Percentiles rank a stretch among this genome's conserved stretches.
Conservation (phyloP, 805 yeast species). For the Suhomyces xylopsoci region DNA sequence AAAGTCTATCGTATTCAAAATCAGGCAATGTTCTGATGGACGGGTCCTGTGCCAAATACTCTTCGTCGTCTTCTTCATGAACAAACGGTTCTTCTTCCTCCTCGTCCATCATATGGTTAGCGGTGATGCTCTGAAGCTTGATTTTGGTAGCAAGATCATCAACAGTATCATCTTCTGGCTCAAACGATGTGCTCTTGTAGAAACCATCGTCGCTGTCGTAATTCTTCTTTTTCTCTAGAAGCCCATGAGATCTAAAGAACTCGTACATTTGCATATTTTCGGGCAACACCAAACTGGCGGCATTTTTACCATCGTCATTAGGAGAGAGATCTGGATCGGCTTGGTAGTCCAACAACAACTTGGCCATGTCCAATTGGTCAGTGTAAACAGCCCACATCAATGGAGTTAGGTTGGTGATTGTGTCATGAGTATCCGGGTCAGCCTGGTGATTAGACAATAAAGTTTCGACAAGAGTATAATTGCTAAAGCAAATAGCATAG, state of each 20-base stretch:
- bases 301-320: conserved; percentile 40
- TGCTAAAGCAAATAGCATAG: conserved; percentile 55
- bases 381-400: conserved; percentile 84
- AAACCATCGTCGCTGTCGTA: conserved; percentile 9
- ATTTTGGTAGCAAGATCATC: conserved; percentile 35
- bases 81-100: conserved; percentile 18
- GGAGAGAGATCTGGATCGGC: conserved; percentile 55
- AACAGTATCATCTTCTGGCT: conserved; percentile 11
- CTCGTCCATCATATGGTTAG: conserved; percentile 4
- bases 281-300: conserved; percentile 55
- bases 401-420: conserved; percentile 54
- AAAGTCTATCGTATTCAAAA: conserved; percentile 55
- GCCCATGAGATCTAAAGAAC: conserved; percentile 53
- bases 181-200: conserved; percentile 5
- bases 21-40: conserved; percentile 27
- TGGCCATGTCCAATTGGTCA: conserved; percentile 52
- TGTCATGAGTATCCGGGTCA: conserved; percentile 52
- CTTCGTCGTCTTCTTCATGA: conserved; percentile 24
- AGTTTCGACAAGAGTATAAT: conserved; percentile 45
- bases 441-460: conserved; percentile 41
- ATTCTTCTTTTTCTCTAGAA: conserved; percentile 13
- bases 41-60: conserved; percentile 25
- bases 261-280: conserved; percentile 52
- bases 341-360: conserved; percentile 55
- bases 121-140: conserved; percentile 30